Evolutionary conservation across 352 stramenopile genomes (phyloP).

Genomic region (Pythium brassicae): DNA sequence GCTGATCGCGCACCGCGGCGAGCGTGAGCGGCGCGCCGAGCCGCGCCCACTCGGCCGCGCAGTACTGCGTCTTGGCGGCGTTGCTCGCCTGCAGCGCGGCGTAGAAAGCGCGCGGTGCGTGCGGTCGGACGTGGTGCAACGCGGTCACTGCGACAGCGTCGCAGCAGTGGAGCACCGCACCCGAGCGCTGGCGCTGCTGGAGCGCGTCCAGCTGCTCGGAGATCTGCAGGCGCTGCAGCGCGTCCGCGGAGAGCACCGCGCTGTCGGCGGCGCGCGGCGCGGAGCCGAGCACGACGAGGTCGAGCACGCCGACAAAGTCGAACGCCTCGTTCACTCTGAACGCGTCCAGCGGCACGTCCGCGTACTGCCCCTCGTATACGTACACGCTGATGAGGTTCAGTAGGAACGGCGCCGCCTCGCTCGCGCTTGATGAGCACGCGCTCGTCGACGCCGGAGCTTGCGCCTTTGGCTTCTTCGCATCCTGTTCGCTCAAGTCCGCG

Average conservation of each 20-base stretch:
- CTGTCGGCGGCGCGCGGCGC: slow-evolving; percentile 11
- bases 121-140: slow-evolving; percentile 48
- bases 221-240: slow-evolving; percentile 56
- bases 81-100: slow-evolving; percentile 30
- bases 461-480: slow-evolving; percentile 41
- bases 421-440: too few relatives aligned
- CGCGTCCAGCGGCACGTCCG: slow-evolving; percentile 31
- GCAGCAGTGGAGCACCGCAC: slow-evolving; percentile 67
- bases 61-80: slow-evolving; percentile 26
- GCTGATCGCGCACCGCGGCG: slow-evolving; percentile 21
- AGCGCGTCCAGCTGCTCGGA: slow-evolving; percentile 57
- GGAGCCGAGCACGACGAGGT: slow-evolving; percentile 46
- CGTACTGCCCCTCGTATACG: slow-evolving; percentile 68
- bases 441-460: not conserved
- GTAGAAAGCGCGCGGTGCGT: slow-evolving; percentile 31
- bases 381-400: slow-evolving; percentile 56
- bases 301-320: slow-evolving; percentile 73
- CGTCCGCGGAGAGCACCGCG: slow-evolving; percentile 18
- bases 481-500: slow-evolving; percentile 11
- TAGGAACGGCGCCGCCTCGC: slow-evolving; percentile 3
- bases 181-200: slow-evolving; percentile 43
- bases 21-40: slow-evolving; percentile 17
- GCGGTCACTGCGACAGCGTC: slow-evolving; percentile 27
- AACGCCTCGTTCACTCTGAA: slow-evolving; percentile 86
- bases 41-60: slow-evolving; percentile 27